These are phyloP conservation scores for Lactarius vividus DNA, from an alignment of 768 basidiomycete species.

Conservation along the genomic window DNA sequence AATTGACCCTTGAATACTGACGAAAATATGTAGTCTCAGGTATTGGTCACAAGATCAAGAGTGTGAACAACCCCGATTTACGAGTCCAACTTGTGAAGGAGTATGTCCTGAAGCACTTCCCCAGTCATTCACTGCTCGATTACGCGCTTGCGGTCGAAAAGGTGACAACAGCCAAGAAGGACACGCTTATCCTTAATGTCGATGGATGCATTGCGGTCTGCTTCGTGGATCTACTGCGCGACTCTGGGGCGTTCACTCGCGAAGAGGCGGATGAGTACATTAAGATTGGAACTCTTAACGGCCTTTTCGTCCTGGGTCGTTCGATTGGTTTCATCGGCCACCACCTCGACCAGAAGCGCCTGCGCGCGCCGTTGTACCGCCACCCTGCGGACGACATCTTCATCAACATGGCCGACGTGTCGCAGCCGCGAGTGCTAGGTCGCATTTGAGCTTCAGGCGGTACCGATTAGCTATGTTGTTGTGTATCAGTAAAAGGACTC, in stretches of 20 bases:
- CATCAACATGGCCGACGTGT: conserved; percentile 87
- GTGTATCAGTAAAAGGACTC: conserved; percentile 17
- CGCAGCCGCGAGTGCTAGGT: conserved; percentile 76
- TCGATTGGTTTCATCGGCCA: conserved; percentile 98
- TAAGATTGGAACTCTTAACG: conserved; percentile 94
- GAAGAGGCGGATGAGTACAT: conserved; percentile 98
- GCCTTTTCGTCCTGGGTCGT: conserved; percentile 95
- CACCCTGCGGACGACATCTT: conserved; percentile 95
- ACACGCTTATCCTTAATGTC: conserved; percentile 95
- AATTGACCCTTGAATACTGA: conserved; percentile 12
- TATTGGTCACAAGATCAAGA: conserved; percentile 99
- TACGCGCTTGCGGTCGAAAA: conserved; percentile 97
- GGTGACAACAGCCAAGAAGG: conserved; percentile 97
- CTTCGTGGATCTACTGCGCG: conserved; percentile 92
- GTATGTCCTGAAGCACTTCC: conserved; percentile 95
- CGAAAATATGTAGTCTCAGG: conserved; percentile 64
- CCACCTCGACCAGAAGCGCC: conserved; percentile 94
- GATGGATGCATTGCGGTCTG: conserved; percentile 95
- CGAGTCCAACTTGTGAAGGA: conserved; percentile 94
- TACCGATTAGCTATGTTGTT: conserved; percentile 8
- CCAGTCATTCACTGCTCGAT: conserved; percentile 86
- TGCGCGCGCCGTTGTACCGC: conserved; percentile 89
- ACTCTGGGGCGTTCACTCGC: conserved; percentile 89
- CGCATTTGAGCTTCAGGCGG: conserved; percentile 31
- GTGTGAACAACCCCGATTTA: conserved; percentile 91